These are phyloP conservation scores for Fraxinus nigra DNA, from an alignment of 305 asterid species.

Conservation along the genomic window DNA sequence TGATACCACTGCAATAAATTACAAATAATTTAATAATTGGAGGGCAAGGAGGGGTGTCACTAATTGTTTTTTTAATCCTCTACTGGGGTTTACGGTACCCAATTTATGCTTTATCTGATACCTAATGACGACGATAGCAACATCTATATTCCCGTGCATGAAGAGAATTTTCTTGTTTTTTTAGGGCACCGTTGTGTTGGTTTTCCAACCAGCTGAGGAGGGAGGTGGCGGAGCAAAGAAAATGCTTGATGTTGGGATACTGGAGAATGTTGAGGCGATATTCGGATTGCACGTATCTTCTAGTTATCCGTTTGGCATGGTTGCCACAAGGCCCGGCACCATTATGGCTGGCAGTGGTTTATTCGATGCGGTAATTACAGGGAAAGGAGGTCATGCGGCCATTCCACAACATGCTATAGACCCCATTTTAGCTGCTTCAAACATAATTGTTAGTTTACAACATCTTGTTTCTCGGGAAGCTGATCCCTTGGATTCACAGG, in stretches of 20 bases:
- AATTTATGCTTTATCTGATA: neutral
- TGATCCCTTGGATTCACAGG: constrained; percentile 78
- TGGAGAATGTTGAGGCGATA: constrained; percentile 57
- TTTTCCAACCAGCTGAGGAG: constrained; percentile 83
- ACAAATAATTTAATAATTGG: neutral
- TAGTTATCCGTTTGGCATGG: constrained; percentile 35
- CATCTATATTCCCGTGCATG: neutral
- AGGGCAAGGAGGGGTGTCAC: neutral
- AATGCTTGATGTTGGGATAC: constrained; percentile 52
- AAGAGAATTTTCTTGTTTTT: neutral
- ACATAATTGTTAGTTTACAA: constrained; percentile 53
- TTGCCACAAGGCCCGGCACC: constrained; percentile 47
- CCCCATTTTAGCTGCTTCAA: constrained; percentile 64
- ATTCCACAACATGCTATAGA: constrained; percentile 60
- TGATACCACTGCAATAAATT: neutral
- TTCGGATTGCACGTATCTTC: constrained; percentile 54
- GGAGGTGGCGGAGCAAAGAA: constrained; percentile 71
- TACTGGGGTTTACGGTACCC: neutral
- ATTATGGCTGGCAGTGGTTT: constrained; percentile 55
- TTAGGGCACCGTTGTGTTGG: constrained; percentile 62
- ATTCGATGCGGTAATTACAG: constrained; percentile 54
- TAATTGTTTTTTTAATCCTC: neutral
- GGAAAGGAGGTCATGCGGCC: constrained; percentile 81
- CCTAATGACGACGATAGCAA: neutral
- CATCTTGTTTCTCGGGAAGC: constrained; percentile 70